Evolutionary conservation across 495 filamentous ascomycete species (phyloP).

Genomic region (Hypoxylon subgilvum): DNA sequence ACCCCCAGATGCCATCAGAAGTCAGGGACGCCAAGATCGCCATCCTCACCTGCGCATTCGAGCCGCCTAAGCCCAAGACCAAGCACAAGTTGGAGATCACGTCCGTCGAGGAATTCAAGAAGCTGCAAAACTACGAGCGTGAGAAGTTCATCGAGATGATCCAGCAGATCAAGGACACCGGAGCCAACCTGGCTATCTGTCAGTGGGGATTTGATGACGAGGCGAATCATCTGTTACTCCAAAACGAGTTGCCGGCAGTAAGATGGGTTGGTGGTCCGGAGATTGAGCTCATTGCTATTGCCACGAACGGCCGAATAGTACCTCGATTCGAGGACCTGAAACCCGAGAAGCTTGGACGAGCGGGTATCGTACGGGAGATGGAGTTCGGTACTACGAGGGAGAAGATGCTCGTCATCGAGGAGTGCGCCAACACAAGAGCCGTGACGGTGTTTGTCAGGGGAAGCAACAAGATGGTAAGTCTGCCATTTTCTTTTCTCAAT

Average conservation of each 20-base stretch:
- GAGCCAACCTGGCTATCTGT: conserved; percentile 96
- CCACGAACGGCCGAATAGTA: conserved; percentile 96
- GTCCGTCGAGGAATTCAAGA: conserved; percentile 96
- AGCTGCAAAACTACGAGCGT: conserved; percentile 90
- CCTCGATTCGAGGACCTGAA: conserved; percentile 95
- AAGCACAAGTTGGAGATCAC: conserved; percentile 99
- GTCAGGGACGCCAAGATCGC: conserved; percentile 94
- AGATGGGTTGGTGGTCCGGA: conserved; percentile 98
- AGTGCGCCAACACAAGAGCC: conserved; percentile 95
- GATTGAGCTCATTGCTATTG: conserved; percentile 98
- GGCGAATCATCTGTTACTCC: conserved; percentile 93
- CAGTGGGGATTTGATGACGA: conserved; percentile 99
- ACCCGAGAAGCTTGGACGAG: conserved; percentile 85
- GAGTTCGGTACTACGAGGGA: conserved; percentile 96
- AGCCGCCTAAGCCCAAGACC: conserved; percentile 99
- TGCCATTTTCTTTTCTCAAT: background rate
- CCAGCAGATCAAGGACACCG: conserved; percentile 93
- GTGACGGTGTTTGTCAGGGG: conserved; percentile 95
- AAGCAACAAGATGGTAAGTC: conserved; percentile 96
- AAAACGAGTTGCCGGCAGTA: conserved; percentile 94
- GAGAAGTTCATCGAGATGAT: conserved; percentile 99
- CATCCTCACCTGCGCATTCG: conserved; percentile 96
- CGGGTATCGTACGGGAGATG: conserved; percentile 91
- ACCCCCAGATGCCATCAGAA: conserved; percentile 97
- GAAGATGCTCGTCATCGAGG: conserved; percentile 99